Evolutionary conservation across 345 rosid species (phyloP), one percentile per base, ranked within the genome.

Genomic region (Aquilaria sinensis): DNA sequence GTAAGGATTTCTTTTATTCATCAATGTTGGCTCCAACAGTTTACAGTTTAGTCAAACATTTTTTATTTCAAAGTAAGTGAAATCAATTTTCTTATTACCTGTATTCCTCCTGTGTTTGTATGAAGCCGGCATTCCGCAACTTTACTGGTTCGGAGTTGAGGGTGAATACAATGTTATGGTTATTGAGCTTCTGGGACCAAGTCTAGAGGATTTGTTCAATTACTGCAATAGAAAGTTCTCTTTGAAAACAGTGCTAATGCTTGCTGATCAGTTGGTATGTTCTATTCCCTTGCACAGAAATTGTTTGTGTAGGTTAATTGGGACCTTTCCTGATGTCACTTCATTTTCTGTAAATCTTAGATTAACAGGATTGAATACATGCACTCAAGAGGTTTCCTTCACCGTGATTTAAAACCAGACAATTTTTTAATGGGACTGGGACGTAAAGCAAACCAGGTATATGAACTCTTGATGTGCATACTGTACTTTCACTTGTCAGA

Each of bases 71-170:
- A 23, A 23, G 23, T 23, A 23, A 37, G 43, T 37, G 7, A 37
- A 37, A 37, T 37, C 5, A 37, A 37, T 37, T 5, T 37, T 37
- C 43, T 37, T 37, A 41, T 53, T 57, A 46, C 69, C 47, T 7
- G 7, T 57, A 51, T 50, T 6, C 37, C 31, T n/a, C 62, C 41
- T 71, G 8, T 71, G 13, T 10, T 54, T 37, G 50, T 31, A 43
- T 73, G 72, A 52, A 84, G 87, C 78, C 62, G 90, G 87, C 66
- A 71, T 84, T 70, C 85, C 87, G 2, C 79, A 80, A 65, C 78
- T 80, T 34, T 82, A 80, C 60, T 85, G 87, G 87, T 85, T 74
- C 64, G 90, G 90, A 58, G 82, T 82, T 60, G 87, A 85, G 65
- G 81, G 79, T 3, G 89, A 81, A 11, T 77, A 79, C 72, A 84